Evolutionary conservation across 805 yeast genomes (phyloP).

Genomic region (Suhomyces xylopsoci): DNA sequence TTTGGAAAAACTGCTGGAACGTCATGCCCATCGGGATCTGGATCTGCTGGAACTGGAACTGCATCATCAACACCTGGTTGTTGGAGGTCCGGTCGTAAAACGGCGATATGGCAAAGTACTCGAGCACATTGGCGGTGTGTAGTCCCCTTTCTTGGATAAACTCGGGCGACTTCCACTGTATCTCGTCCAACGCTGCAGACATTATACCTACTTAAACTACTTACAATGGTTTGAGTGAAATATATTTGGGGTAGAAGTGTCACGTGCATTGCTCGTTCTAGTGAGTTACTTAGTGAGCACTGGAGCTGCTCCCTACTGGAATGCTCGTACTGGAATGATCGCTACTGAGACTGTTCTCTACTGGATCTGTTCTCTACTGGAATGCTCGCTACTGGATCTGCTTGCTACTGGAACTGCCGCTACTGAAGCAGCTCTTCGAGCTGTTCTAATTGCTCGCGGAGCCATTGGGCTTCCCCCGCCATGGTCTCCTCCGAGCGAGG

Average conservation of each 20-base stretch:
- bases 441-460: no score
- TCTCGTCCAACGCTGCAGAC: conserved; percentile 56
- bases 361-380: no score
- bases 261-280: background rate
- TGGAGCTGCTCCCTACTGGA: no score
- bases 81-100: conserved; percentile 92
- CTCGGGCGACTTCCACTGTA: conserved; percentile 97
- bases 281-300: background rate
- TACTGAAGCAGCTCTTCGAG: no score
- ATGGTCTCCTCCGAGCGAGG: conserved; percentile 62
- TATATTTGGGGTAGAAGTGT: background rate
- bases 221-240: no score
- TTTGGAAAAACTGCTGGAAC: conserved; percentile 40
- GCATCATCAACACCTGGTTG: conserved; percentile 95
- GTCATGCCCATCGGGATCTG: conserved; percentile 27
- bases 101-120: conserved; percentile 91
- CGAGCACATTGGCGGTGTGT: conserved; percentile 84
- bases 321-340: no score
- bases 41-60: conserved; percentile 70
- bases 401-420: no score
- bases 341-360: no score
- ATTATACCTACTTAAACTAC: no score
- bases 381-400: no score
- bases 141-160: conserved; percentile 91
- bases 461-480: conserved; percentile 65